Conservation (phyloP, 352 stramenopile species). For the Elongisporangium undulatum region DNA sequence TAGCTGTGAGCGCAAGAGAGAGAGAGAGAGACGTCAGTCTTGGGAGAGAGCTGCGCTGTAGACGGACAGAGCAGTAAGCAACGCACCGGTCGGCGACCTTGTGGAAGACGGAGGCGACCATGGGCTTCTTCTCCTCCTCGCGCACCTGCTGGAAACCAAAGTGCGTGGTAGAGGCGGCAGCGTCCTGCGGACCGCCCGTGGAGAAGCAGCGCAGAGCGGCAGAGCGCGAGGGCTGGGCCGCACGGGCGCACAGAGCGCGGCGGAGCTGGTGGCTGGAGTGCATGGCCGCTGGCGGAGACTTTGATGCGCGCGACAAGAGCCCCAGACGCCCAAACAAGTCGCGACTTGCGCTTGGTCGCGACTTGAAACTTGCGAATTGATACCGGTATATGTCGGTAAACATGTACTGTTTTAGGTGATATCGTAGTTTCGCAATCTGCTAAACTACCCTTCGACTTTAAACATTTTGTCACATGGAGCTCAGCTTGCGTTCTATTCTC, state of each 20-base stretch:
- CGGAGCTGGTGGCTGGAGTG: neutral
- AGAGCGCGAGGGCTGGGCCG: neutral
- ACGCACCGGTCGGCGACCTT: slow-evolving; percentile 94
- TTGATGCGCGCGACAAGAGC: neutral
- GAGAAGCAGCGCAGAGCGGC: neutral
- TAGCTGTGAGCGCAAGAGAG: slow-evolving; percentile 35
- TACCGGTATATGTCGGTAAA: too few relatives aligned
- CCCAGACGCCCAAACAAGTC: neutral
- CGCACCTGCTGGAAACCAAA: slow-evolving; percentile 90
- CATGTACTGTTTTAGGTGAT: neutral
- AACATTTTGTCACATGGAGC: too few relatives aligned
- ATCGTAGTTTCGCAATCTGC: too few relatives aligned
- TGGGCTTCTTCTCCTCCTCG: slow-evolving; percentile 91
- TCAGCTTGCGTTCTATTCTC: too few relatives aligned
- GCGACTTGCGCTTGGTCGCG: neutral
- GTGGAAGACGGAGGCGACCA: slow-evolving; percentile 97
- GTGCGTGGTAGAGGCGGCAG: slow-evolving; percentile 53
- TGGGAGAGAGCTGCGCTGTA: neutral
- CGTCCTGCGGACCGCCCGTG: neutral
- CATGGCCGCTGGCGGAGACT: neutral
- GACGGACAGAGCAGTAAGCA: neutral
- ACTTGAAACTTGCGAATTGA: neutral
- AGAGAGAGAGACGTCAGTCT: neutral
- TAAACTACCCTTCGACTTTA: too few relatives aligned
- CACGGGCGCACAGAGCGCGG: neutral